Conservation (phyloP, 208 protist species). For the Trypanosoma scelopori region DNA sequence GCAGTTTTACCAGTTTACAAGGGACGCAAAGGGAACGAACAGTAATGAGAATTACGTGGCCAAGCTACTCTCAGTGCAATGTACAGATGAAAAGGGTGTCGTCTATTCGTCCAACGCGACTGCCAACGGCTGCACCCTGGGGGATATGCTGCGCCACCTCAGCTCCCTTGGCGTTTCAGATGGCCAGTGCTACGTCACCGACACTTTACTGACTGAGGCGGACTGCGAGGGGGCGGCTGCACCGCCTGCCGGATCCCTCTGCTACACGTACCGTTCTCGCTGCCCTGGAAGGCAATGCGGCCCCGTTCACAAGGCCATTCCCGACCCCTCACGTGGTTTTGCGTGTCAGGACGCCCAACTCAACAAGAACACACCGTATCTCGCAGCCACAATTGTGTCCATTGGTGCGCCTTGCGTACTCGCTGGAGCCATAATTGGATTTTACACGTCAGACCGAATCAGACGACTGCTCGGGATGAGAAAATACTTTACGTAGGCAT, state of each 20-base stretch:
- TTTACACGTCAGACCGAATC: slow-evolving; percentile 16
- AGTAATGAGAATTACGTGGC: not conserved
- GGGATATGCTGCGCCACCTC: slow-evolving; percentile 18
- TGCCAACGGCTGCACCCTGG: slow-evolving; percentile 9
- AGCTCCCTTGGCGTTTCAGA: slow-evolving; percentile 4
- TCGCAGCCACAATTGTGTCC: slow-evolving; percentile 11
- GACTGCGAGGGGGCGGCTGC: slow-evolving; percentile 4
- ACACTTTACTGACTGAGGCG: not conserved
- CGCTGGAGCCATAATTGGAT: slow-evolving; percentile 11
- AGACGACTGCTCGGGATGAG: not conserved
- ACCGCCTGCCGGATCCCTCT: slow-evolving; percentile 6
- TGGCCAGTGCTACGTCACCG: slow-evolving; percentile 17
- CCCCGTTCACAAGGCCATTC: slow-evolving; percentile 1
- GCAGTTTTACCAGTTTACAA: slow-evolving; percentile 8
- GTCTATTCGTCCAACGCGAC: slow-evolving; percentile 10
- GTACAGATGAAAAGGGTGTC: slow-evolving; percentile 10
- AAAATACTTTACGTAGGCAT: not conserved
- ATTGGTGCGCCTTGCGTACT: slow-evolving; percentile 15
- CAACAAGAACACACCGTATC: slow-evolving; percentile 10
- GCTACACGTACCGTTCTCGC: slow-evolving; percentile 17
- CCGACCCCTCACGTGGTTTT: slow-evolving; percentile 13
- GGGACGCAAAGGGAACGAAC: not conserved
- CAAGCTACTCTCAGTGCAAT: slow-evolving; percentile 6
- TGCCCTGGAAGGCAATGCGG: slow-evolving; percentile 21
- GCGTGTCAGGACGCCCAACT: slow-evolving; percentile 7